Percentiles rank a stretch among this genome's conserved stretches.
Evolutionary conservation across 495 filamentous ascomycete species (phyloP).

Genomic region (Hapsidospora chrysogenum): DNA sequence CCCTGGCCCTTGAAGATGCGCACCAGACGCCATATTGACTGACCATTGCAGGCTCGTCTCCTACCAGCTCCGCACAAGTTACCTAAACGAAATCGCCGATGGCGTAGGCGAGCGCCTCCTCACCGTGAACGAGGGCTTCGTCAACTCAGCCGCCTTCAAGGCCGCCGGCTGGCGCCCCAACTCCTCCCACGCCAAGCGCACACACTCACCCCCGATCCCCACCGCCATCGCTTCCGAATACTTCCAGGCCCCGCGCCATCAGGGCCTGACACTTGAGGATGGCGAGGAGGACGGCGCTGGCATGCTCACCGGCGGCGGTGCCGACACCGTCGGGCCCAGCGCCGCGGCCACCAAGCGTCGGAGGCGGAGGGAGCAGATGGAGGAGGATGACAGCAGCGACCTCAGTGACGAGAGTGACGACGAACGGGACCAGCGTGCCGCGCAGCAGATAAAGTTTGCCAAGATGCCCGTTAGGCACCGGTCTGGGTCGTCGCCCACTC

Average conservation of each 20-base stretch:
- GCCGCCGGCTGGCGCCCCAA: constrained; percentile 82
- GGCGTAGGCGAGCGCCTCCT: constrained; percentile 93
- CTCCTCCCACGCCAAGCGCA: constrained; percentile 64
- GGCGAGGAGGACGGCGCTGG: constrained; percentile 63
- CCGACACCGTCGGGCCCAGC: constrained; percentile 56
- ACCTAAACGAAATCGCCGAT: constrained; percentile 79
- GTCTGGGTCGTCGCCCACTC: constrained; percentile 76
- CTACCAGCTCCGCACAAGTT: constrained; percentile 84
- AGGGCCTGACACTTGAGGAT: constrained; percentile 43
- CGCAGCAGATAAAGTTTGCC: constrained; percentile 79
- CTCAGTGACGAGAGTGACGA: constrained; percentile 94
- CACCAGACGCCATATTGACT: not conserved
- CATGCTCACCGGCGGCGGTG: constrained; percentile 57
- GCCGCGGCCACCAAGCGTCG: constrained; percentile 32
- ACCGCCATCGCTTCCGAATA: constrained; percentile 83
- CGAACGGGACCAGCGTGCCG: constrained; percentile 49
- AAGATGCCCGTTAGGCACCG: constrained; percentile 86
- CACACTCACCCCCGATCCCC: constrained; percentile 91
- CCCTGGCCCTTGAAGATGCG: not conserved
- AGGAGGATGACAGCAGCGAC: constrained; percentile 95
- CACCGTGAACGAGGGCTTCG: constrained; percentile 72
- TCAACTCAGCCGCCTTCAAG: constrained; percentile 91
- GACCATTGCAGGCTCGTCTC: constrained; percentile 56
- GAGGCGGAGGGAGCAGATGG: constrained; percentile 56
- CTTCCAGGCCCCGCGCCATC: constrained; percentile 53